These are phyloP conservation scores for Sporothrix euskadiensis DNA, from an alignment of 2,329 filamentous ascomycete species.

Conservation along the genomic window DNA sequence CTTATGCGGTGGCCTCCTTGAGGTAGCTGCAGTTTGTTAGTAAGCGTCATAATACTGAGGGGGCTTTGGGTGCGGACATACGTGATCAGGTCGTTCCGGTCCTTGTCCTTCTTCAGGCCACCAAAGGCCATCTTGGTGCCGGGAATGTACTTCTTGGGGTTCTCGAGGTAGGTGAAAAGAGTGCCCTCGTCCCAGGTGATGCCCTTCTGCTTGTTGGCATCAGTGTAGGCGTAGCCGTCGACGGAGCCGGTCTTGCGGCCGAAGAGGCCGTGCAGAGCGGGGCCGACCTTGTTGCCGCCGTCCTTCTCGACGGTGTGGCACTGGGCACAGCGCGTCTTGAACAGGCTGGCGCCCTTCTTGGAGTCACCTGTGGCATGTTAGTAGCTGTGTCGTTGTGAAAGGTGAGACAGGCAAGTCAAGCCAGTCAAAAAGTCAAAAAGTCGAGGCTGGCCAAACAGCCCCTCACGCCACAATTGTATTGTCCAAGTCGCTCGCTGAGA, in stretches of 20 bases:
- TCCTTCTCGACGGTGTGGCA: conserved; percentile 93
- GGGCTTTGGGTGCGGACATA: conserved; percentile 51
- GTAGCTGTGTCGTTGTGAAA: background rate
- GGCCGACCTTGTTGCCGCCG: conserved; percentile 97
- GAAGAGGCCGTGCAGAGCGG: conserved; percentile 95
- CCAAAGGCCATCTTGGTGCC: conserved; percentile 99
- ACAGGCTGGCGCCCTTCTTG: conserved; percentile 97
- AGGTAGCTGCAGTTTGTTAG: conserved; percentile 54
- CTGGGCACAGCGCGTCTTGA: conserved; percentile 98
- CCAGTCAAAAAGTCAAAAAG: background rate
- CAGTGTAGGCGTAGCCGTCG: conserved; percentile 94
- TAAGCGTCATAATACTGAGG: background rate
- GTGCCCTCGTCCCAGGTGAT: conserved; percentile 83
- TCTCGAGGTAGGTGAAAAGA: conserved; percentile 98
- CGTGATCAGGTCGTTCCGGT: conserved; percentile 98
- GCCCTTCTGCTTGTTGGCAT: conserved; percentile 98
- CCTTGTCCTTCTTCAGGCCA: conserved; percentile 99
- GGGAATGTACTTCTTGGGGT: conserved; percentile 99
- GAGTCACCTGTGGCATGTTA: conserved; percentile 66
- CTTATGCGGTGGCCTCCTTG: conserved; percentile 67
- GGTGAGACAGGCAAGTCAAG: background rate
- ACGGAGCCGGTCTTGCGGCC: conserved; percentile 92
- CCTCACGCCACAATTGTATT: background rate
- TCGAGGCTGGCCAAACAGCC: background rate
- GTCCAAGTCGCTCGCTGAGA: background rate